Conservation (phyloP, 495 filamentous ascomycete species). For the Bryoglossum gracile region DNA sequence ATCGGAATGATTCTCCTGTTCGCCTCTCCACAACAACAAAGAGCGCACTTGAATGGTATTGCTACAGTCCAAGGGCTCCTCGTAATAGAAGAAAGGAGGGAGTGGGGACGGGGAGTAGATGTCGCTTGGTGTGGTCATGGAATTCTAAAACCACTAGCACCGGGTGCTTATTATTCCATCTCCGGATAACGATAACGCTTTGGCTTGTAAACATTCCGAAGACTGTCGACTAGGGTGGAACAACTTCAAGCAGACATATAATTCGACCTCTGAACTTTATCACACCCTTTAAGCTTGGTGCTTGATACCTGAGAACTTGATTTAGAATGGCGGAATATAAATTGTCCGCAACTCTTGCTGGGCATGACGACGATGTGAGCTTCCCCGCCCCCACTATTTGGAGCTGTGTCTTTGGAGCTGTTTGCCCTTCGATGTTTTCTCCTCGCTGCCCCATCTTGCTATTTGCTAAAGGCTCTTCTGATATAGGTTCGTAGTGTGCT, state of each 20-base stretch:
- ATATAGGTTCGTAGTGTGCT: conserved; percentile 77
- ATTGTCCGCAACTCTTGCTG: conserved; percentile 72
- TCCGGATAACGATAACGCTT: conserved; percentile 8
- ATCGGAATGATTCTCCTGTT: conserved; percentile 1
- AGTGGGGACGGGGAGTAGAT: not conserved
- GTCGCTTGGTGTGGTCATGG: not conserved
- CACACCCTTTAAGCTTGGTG: not conserved
- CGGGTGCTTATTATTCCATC: not conserved
- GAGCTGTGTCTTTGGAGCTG: no score
- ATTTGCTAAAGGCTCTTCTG: conserved; percentile 11
- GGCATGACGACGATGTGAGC: conserved; percentile 78
- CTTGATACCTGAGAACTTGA: not conserved
- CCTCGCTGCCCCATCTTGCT: not conserved
- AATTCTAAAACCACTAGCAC: conserved; percentile 4
- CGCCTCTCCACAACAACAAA: conserved; percentile 10
- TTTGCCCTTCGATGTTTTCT: no score
- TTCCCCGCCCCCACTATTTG: not conserved
- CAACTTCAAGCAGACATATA: not conserved
- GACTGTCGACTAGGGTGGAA: conserved; percentile 12
- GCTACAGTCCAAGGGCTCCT: conserved; percentile 22
- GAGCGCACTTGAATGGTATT: conserved; percentile 19
- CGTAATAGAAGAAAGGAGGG: conserved; percentile 5
- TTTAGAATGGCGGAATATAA: conserved; percentile 54
- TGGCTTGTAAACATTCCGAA: conserved; percentile 9
- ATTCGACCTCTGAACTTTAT: no score